A percentile compares a stretch with the other conserved stretches of the same genome.
These are phyloP conservation scores for Aphanomyces invadans DNA, from an alignment of 352 stramenopile species.

Conservation along the genomic window DNA sequence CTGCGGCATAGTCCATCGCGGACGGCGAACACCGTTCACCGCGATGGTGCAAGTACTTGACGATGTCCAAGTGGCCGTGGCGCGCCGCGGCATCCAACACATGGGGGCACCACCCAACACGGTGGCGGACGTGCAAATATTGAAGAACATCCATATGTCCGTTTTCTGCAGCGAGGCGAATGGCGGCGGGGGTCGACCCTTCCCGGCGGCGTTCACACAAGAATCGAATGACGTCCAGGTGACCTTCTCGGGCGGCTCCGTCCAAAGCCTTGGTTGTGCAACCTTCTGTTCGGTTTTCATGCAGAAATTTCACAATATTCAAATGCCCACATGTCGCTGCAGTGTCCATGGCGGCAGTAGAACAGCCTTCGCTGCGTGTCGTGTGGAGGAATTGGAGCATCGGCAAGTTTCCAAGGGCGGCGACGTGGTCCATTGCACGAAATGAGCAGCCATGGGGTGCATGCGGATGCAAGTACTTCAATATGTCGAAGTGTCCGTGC, in stretches of 20 bases:
- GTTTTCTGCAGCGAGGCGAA: slow-evolving; percentile 4
- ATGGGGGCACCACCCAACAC: neutral
- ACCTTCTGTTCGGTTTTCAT: slow-evolving; percentile 15
- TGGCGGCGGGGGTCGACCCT: slow-evolving; percentile 1
- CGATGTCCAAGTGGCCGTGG: neutral
- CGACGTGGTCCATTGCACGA: slow-evolving; percentile 11
- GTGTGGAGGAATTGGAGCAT: slow-evolving; percentile 18
- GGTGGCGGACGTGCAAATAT: neutral
- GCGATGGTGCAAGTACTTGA: neutral
- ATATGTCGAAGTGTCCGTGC: neutral
- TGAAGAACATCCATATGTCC: neutral
- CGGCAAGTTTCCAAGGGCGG: neutral
- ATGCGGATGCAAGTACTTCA: slow-evolving; percentile 15
- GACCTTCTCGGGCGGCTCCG: neutral
- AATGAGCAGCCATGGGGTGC: slow-evolving; percentile 8
- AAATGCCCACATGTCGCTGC: slow-evolving; percentile 22
- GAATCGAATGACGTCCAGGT: slow-evolving; percentile 18
- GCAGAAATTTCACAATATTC: slow-evolving; percentile 27
- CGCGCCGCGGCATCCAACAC: neutral
- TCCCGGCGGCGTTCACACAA: slow-evolving; percentile 13
- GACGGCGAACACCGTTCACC: neutral
- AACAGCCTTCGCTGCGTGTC: slow-evolving; percentile 21
- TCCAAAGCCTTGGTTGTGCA: slow-evolving; percentile 20
- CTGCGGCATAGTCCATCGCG: neutral
- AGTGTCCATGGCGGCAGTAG: slow-evolving; percentile 26